Conservation (phyloP, 148 eudicot genomes). For the Bassia scoparia region DNA sequence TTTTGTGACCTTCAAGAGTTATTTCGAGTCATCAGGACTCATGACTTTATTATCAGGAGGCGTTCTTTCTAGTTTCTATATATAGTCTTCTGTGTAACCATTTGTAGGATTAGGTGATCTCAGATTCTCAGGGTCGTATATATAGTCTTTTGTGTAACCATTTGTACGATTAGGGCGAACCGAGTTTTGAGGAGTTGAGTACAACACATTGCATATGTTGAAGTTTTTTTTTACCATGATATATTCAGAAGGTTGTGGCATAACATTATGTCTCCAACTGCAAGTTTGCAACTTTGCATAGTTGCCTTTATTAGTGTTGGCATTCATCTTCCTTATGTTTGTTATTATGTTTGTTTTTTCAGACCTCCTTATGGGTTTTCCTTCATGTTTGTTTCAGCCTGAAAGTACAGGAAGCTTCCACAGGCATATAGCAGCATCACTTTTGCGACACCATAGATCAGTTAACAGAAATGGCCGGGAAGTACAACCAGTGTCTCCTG, state of each 20-base stretch:
- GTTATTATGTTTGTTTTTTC: neutral
- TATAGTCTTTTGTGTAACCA: too few relatives aligned
- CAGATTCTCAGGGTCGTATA: too few relatives aligned
- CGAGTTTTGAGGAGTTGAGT: neutral
- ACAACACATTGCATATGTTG: neutral
- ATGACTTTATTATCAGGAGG: neutral
- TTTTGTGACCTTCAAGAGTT: neutral
- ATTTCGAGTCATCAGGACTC: neutral
- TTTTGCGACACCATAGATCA: constrained; percentile 46
- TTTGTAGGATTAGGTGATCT: neutral
- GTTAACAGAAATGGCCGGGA: constrained; percentile 46
- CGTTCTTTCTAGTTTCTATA: neutral
- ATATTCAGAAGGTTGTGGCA: neutral
- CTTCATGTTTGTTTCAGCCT: constrained; percentile 36
- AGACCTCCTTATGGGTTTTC: neutral
- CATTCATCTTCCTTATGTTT: neutral
- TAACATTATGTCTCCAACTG: neutral
- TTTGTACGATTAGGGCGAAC: neutral
- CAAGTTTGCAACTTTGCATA: neutral
- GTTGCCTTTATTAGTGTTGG: neutral
- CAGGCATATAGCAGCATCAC: constrained; percentile 58
- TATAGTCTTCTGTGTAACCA: neutral
- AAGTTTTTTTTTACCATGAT: neutral
- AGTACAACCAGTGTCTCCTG: constrained; percentile 55
- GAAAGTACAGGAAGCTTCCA: constrained; percentile 45